These are phyloP conservation scores for Elymus sibiricus DNA, from an alignment of 176 grass and related monocot genomes.

Conservation along the genomic window DNA sequence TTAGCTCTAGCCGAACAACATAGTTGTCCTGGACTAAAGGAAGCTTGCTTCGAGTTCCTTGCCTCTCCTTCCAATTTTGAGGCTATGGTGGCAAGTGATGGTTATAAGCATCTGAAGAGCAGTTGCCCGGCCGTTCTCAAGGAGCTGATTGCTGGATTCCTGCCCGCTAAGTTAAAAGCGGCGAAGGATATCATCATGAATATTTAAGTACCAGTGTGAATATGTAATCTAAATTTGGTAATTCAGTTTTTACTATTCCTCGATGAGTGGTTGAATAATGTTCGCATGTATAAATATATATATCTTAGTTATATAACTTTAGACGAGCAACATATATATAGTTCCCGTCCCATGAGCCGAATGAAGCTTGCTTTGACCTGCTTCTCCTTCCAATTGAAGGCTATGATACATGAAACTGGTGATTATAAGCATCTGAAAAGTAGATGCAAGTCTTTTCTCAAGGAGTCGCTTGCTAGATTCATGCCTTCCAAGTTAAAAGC, in stretches of 20 bases:
- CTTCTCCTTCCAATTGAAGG: background rate
- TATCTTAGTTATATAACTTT: background rate
- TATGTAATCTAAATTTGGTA: background rate
- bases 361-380: too few relatives aligned
- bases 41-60: background rate
- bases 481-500: background rate
- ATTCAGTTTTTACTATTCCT: background rate
- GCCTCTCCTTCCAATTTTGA: background rate
- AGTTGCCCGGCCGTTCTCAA: background rate
- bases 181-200: background rate
- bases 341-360: too few relatives aligned
- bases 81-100: background rate
- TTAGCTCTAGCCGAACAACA: background rate
- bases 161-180: background rate
- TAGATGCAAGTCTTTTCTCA: background rate
- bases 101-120: background rate
- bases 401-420: background rate
- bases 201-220: background rate
- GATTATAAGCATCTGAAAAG: background rate
- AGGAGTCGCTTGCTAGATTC: background rate
- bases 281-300: too few relatives aligned
- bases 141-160: background rate
- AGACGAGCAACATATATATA: background rate
- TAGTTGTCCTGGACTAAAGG: background rate
- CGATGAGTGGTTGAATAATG: background rate